These are phyloP conservation scores for Kwoniella sp. DNA, from an alignment of 768 basidiomycete genomes.

Conservation along the genomic window DNA sequence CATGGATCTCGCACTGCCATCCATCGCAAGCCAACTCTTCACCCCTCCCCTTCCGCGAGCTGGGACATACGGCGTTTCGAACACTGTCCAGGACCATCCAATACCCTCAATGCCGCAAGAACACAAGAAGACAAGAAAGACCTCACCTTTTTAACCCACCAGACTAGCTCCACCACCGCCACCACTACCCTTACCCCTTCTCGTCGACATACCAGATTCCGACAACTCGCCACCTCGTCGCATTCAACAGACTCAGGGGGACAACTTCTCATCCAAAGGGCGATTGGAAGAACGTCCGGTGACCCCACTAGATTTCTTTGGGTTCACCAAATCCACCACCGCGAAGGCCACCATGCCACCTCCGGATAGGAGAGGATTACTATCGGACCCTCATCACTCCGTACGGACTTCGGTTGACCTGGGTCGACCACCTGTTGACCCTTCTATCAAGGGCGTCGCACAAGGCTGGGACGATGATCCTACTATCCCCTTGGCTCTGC, in stretches of 20 bases:
- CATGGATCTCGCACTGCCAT: constrained; percentile 17
- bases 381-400: background rate
- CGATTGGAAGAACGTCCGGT: constrained; percentile 8
- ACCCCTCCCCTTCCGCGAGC: background rate
- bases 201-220: constrained; percentile 10
- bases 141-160: background rate
- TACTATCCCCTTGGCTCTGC: constrained; percentile 1
- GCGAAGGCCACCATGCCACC: background rate
- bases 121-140: background rate
- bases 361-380: background rate
- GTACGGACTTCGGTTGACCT: constrained; percentile 9
- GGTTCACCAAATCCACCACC: background rate
- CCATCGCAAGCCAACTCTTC: constrained; percentile 10
- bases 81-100: background rate
- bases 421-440: constrained; percentile 22
- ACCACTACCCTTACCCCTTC: constrained; percentile 4
- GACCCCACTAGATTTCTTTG: constrained; percentile 10
- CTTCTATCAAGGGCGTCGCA: constrained; percentile 31
- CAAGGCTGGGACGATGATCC: constrained; percentile 42
- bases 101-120: background rate
- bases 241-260: background rate
- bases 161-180: background rate
- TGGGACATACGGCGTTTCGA: background rate
- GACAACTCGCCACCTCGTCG: constrained; percentile 1
- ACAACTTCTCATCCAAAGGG: background rate